Percentiles rank a stretch among this genome's conserved stretches.
phyloP scores from a whole-genome alignment of 2,329 filamentous ascomycete genomes.

The Xylariaceae sp. region DNA sequence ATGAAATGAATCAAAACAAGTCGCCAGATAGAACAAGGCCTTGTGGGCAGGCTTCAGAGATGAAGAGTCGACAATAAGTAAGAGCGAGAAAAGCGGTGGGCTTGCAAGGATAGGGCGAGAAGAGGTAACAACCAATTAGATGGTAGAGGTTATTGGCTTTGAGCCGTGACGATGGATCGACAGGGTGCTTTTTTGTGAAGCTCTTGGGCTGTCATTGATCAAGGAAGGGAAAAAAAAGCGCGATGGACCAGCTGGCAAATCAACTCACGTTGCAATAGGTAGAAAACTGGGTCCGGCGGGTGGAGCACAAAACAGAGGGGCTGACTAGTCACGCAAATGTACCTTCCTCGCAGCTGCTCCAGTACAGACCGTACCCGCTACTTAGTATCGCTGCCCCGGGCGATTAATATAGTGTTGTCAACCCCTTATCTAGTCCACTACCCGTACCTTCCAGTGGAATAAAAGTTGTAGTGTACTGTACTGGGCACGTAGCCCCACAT shows the following conservation, averaged over 20 bases:
- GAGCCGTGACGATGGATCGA: conserved; percentile 5
- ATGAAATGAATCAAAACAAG: conserved; percentile 5
- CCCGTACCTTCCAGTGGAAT: no score
- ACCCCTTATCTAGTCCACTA: no score
- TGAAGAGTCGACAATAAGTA: neutral
- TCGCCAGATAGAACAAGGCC: conserved; percentile 1
- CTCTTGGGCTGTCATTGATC: conserved; percentile 15
- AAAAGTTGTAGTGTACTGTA: no score
- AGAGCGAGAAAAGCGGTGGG: neutral
- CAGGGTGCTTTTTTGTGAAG: conserved; percentile 9
- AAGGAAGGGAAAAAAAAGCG: conserved; percentile 6
- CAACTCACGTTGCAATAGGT: neutral
- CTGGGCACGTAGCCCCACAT: no score
- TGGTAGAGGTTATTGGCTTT: conserved; percentile 8
- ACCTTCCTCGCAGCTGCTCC: no score
- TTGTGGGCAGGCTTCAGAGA: conserved; percentile 1
- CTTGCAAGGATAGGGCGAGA: neutral
- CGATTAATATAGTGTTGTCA: no score
- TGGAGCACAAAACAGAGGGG: neutral
- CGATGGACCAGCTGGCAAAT: conserved; percentile 9
- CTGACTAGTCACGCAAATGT: neutral
- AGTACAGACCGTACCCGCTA: no score
- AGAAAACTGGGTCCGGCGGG: neutral
- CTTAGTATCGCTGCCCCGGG: no score
- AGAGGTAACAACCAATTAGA: neutral